phyloP scores from a whole-genome alignment of 345 rosid species.

The Eucalyptus tenuipes region DNA sequence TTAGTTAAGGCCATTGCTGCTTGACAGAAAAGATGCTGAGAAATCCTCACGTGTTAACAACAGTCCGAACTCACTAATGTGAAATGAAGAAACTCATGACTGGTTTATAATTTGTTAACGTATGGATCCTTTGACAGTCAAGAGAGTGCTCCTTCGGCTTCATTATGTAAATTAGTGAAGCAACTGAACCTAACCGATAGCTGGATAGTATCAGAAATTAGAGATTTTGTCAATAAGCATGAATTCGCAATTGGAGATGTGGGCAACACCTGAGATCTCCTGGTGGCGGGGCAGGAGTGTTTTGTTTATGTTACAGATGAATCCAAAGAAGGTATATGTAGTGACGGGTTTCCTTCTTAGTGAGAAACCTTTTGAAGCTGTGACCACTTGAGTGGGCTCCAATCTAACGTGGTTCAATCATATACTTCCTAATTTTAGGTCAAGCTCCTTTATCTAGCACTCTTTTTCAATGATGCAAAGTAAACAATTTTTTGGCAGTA shows the following conservation, averaged over 20 bases:
- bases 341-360: neutral
- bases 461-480: neutral
- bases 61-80: neutral
- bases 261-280: neutral
- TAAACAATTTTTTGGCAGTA: neutral
- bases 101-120: neutral
- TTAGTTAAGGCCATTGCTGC: neutral
- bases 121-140: neutral
- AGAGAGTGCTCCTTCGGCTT: neutral
- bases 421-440: neutral
- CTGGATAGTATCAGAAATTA: neutral
- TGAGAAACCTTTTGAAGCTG: neutral
- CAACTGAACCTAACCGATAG: neutral
- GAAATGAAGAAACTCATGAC: neutral
- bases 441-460: neutral
- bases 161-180: neutral
- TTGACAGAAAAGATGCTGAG: neutral
- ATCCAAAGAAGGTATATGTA: neutral
- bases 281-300: neutral
- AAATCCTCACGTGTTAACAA: neutral
- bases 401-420: neutral
- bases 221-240: neutral
- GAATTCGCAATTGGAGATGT: neutral
- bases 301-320: neutral
- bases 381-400: neutral